Evolutionary conservation across 2,329 filamentous ascomycete genomes (phyloP), one percentile per base, ranked within the genome.

Genomic region (Metarhizium rileyi): DNA sequence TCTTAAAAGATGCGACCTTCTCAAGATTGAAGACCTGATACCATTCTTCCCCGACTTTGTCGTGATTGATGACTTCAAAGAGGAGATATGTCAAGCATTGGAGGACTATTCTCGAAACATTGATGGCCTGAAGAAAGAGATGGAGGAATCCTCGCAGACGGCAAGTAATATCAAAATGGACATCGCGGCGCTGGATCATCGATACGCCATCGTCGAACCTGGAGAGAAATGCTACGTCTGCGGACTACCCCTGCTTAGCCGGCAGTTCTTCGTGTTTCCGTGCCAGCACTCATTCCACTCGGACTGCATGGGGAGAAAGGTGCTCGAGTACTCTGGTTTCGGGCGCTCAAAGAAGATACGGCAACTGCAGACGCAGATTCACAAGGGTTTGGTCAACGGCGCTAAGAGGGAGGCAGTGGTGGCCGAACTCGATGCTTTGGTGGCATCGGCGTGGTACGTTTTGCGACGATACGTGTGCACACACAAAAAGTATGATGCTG

Each of bases 31-130:
- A 69, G 93, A 98, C 61, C 71, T 98, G 27, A 97, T 98, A 38
- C 93, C 93, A 0, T 96, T 98, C 73, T 98, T 98, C 70, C 93
- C 93, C 0, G 93, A 98, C 65, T 98, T 98, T 63, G 90, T 97
- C 23, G 87, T 97, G 47, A 97, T 98, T 54, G 93, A 98, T 63
- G 93, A 97, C 66, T 98, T 98, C 77, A 96, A 97, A 64, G 90
- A 97, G 55, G 93, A 98, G 65, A 97, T 98, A 35, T 98, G 93
- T 69, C 76, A 81, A 0, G 93, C 94, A 1, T 77, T 98, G 1
- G 93, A 98, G 67, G 87, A 94, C 55, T 98, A 98, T 70, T 87
- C 83, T 44, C 85, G 87, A 35, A 89, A 88, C 57, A 98, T 98
- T 57, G 93, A 97, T 61, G 75, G 74, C 2, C 72, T 98, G 36